A percentile compares a stretch with the other conserved stretches of the same genome.
These are phyloP conservation scores for Cercophora samala DNA, from an alignment of 495 filamentous ascomycete species.

Conservation along the genomic window DNA sequence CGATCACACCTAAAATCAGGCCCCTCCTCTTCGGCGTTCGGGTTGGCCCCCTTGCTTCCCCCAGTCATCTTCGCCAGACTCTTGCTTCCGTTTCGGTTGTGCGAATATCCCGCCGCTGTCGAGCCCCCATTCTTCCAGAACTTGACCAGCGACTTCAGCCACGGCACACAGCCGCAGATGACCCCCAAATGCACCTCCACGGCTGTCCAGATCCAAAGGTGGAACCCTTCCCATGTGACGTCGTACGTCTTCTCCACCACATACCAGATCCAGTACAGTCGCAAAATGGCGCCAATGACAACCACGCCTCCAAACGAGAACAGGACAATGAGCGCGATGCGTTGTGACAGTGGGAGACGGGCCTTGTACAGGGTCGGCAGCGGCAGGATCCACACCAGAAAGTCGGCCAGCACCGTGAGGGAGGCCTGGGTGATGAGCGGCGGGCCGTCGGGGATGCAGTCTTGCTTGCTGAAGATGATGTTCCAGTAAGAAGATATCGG, in stretches of 20 bases:
- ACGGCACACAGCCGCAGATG: constrained; percentile 41
- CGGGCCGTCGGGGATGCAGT: constrained; percentile 31
- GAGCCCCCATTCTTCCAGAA: constrained; percentile 15
- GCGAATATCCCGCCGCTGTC: constrained; percentile 3
- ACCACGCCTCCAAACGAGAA: constrained; percentile 30
- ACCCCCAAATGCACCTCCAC: constrained; percentile 43
- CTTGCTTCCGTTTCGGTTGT: not conserved
- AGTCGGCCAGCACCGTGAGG: constrained; percentile 38
- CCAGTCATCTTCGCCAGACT: not conserved
- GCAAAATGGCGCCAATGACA: constrained; percentile 22
- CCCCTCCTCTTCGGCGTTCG: not conserved
- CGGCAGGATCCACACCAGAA: constrained; percentile 44
- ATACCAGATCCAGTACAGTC: constrained; percentile 30
- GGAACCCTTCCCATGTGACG: constrained; percentile 39
- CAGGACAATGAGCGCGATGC: constrained; percentile 26
- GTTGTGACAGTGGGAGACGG: constrained; percentile 25
- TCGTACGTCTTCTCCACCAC: constrained; percentile 33
- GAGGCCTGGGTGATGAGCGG: constrained; percentile 26
- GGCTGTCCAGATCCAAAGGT: constrained; percentile 42
- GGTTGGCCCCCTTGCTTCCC: not conserved
- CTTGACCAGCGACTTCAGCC: constrained; percentile 35
- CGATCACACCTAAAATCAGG: constrained; percentile 5
- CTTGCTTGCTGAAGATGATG: constrained; percentile 6
- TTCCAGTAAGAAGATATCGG: constrained; percentile 40
- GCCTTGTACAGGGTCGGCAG: constrained; percentile 35